Percentiles rank a stretch among this genome's conserved stretches.
These are phyloP conservation scores for Daphne laureola DNA, from an alignment of 441 rosid species.

Conservation along the genomic window DNA sequence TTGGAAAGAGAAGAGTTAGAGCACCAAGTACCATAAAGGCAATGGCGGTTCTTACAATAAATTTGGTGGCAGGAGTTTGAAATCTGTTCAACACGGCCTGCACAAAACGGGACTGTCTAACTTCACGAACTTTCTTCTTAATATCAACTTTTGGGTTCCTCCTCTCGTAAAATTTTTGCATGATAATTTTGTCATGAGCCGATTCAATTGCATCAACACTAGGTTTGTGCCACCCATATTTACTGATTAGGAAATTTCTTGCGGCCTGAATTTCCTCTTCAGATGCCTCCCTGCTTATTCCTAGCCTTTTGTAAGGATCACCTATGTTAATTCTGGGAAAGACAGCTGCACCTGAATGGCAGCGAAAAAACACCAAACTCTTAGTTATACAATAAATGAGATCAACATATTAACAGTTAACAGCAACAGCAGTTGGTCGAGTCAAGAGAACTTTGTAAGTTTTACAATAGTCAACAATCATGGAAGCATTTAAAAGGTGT, in stretches of 20 bases:
- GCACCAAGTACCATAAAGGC: constrained; percentile 65
- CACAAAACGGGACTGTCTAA: constrained; percentile 60
- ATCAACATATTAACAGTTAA: constrained; percentile 2
- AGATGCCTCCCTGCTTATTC: constrained; percentile 86
- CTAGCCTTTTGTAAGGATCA: constrained; percentile 90
- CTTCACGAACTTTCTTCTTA: constrained; percentile 65
- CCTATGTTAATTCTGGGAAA: constrained; percentile 81
- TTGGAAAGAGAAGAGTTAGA: constrained; percentile 85
- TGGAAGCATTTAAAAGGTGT: too few relatives aligned
- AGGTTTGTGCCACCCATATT: constrained; percentile 77
- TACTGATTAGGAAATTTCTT: constrained; percentile 76
- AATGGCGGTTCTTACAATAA: constrained; percentile 55
- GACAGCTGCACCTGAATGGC: constrained; percentile 35
- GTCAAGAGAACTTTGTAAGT: not conserved
- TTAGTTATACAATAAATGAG: not conserved
- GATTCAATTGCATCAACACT: constrained; percentile 91
- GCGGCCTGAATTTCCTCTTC: constrained; percentile 95
- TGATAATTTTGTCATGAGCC: constrained; percentile 89
- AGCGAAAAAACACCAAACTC: constrained; percentile 10
- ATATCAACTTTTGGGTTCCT: constrained; percentile 77
- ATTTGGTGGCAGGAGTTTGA: constrained; percentile 59
- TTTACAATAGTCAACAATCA: too few relatives aligned
- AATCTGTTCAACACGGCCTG: constrained; percentile 70
- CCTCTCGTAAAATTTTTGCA: constrained; percentile 90
- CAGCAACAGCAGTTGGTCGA: not conserved